Evolutionary conservation across 805 yeast species (phyloP), one percentile per base, ranked within the genome.

Genomic region (Citeromyces matritensis): DNA sequence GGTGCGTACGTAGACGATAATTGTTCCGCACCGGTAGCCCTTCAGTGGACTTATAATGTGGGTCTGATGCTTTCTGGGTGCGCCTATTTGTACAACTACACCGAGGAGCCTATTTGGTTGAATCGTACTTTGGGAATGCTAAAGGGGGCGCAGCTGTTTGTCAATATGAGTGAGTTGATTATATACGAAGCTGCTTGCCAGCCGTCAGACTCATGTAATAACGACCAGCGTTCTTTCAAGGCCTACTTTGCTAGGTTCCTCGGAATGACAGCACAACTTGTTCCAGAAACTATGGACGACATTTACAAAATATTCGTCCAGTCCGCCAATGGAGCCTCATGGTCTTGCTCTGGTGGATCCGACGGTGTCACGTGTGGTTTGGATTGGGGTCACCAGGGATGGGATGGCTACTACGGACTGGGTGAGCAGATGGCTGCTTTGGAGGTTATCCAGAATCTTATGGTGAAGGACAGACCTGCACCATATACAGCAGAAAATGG

Each of bases 331-430:
- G 94, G 75, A 17, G 94, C 94, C 1, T 88, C 86, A 2, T 55
- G 55, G 31, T 68, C 88, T 1, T 83, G 95, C 53, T 58, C 74
- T 1, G 95, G 95, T 36, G 96, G 95, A 44, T 37, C 55, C 4
- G 96, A 86, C 49, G 83, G 83, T 11, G 78, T 73, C 39, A 86
- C 96, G 0, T 84, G 95, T 56, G 94, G 94, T 29, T 50, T 64
- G 33, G 59, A 75, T 49, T 83, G 95, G 95, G 48, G 64, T 9
- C 37, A 42, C 10, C 54, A 53, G 24, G 59, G 65, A 4, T 79
- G 78, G 71, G 94, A 82, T 49, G 70, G 65, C 1, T 47, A 43
- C 34, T 81, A 68, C 42, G 94, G 94, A 1, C 63, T 83, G 26
- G 94, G 94, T 31, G 93, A 84, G 52, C 94, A 83, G 51, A 75